phyloP scores from a whole-genome alignment of 2,329 filamentous ascomycete genomes.

The Diplocarpon mali region DNA sequence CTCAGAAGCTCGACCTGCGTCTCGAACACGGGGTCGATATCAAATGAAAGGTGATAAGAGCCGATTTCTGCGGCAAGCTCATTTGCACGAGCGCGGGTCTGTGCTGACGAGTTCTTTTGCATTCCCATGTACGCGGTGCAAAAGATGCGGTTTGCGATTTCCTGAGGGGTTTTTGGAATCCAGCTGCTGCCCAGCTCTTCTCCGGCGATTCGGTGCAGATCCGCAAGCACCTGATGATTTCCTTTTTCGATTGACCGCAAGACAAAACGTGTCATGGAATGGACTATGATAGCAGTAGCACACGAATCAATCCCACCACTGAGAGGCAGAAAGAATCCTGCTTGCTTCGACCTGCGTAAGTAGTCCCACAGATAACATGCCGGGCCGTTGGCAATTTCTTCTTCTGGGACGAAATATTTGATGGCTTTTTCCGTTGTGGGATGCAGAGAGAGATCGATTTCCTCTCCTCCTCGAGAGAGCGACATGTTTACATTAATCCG shows the following conservation, averaged over 20 bases:
- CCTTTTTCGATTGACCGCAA: constrained; percentile 39
- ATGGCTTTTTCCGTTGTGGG: constrained; percentile 33
- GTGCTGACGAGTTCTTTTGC: constrained; percentile 32
- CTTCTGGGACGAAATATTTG: constrained; percentile 49
- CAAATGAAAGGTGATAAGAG: constrained; percentile 59
- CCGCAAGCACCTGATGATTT: constrained; percentile 38
- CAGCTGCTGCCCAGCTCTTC: constrained; percentile 35
- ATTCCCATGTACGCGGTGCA: constrained; percentile 64
- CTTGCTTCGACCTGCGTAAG: constrained; percentile 15
- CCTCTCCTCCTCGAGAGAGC: constrained; percentile 31
- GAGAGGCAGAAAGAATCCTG: constrained; percentile 46
- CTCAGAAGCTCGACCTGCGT: constrained; percentile 39
- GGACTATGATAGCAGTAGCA: constrained; percentile 36
- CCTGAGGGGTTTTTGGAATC: constrained; percentile 34
- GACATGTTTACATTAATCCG: constrained; percentile 29
- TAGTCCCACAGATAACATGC: constrained; percentile 51
- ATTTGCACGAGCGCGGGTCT: constrained; percentile 50
- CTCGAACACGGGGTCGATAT: constrained; percentile 28
- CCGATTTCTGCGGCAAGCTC: constrained; percentile 52
- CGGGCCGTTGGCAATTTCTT: constrained; percentile 54
- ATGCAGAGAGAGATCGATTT: constrained; percentile 34
- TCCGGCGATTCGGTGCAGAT: constrained; percentile 40
- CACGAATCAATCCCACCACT: constrained; percentile 51
- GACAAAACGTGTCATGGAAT: constrained; percentile 40
- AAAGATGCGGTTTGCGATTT: constrained; percentile 47